Evolutionary conservation across 1,139 yeast species (phyloP).

Genomic region (Nakaseomyces nivariensis): DNA sequence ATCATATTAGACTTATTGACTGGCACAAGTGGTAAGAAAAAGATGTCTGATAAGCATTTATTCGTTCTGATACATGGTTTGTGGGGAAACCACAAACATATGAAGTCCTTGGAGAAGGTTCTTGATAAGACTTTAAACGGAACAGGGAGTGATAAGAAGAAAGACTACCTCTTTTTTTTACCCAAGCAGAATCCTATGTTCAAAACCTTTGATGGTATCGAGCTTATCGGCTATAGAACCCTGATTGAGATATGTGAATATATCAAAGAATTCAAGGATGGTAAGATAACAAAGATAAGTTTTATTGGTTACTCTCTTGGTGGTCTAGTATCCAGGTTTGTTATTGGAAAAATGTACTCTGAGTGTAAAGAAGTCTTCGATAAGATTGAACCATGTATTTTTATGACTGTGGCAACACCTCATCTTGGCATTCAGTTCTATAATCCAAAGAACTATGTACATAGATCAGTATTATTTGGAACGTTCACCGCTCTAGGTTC

Average conservation of each 20-base stretch:
- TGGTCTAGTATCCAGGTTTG: conserved; percentile 49
- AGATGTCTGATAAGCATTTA: conserved; percentile 41
- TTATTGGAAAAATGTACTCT: conserved; percentile 43
- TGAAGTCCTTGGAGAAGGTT: conserved; percentile 49
- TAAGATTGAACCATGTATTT: conserved; percentile 49
- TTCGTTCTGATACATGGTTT: conserved; percentile 80
- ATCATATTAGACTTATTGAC: too few relatives aligned
- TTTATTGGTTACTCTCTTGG: conserved; percentile 48
- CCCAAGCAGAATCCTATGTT: conserved; percentile 66
- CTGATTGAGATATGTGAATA: conserved; percentile 50
- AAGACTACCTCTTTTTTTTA: conserved; percentile 45
- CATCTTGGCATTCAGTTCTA: conserved; percentile 63
- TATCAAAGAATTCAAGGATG: conserved; percentile 34
- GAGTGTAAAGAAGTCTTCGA: conserved; percentile 44
- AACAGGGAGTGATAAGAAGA: conserved; percentile 33
- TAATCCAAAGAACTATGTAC: conserved; percentile 13
- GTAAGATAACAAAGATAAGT: conserved; percentile 36
- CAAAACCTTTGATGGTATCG: conserved; percentile 80
- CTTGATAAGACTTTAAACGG: conserved; percentile 36
- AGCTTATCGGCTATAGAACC: conserved; percentile 59
- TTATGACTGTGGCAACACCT: conserved; percentile 85
- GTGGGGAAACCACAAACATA: conserved; percentile 77
- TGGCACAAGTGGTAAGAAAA: too few relatives aligned
- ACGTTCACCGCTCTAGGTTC: conserved; percentile 52
- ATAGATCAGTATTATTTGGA: conserved; percentile 34